These are phyloP conservation scores for Lepidium didymum DNA, from an alignment of 345 rosid genomes.

Conservation along the genomic window DNA sequence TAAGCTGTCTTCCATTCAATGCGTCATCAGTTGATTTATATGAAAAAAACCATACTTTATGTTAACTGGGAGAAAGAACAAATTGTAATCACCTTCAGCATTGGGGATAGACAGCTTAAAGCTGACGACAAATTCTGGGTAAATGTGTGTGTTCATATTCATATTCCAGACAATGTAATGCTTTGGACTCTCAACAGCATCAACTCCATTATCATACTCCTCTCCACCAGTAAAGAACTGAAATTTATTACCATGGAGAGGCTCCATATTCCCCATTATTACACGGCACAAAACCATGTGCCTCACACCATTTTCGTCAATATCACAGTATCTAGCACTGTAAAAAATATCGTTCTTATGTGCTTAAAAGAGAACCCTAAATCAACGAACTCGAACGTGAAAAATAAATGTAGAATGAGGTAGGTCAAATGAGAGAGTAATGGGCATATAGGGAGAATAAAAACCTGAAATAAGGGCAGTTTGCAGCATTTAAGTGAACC, in stretches of 20 bases:
- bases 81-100: conserved; percentile 29
- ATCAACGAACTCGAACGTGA: not conserved
- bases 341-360: conserved; percentile 21
- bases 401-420: not conserved
- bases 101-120: conserved; percentile 53
- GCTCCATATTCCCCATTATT: conserved; percentile 83
- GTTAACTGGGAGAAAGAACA: not conserved
- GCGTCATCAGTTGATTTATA: conserved; percentile 31
- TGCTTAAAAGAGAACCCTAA: conserved; percentile 9
- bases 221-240: conserved; percentile 44
- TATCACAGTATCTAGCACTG: conserved; percentile 78
- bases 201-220: conserved; percentile 76
- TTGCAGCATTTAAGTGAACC: conserved; percentile 57
- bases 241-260: conserved; percentile 39
- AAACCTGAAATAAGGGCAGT: conserved; percentile 55
- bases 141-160: conserved; percentile 76
- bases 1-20: conserved; percentile 27
- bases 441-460: not conserved
- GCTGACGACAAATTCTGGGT: conserved; percentile 84
- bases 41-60: not conserved
- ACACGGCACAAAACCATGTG: conserved; percentile 71
- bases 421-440: not conserved
- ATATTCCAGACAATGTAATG: conserved; percentile 67
- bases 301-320: conserved; percentile 74
- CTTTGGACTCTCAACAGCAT: conserved; percentile 58